Evolutionary conservation across 805 yeast species (phyloP), one percentile per base, ranked within the genome.

Genomic region (Saccharomyces jurei): DNA sequence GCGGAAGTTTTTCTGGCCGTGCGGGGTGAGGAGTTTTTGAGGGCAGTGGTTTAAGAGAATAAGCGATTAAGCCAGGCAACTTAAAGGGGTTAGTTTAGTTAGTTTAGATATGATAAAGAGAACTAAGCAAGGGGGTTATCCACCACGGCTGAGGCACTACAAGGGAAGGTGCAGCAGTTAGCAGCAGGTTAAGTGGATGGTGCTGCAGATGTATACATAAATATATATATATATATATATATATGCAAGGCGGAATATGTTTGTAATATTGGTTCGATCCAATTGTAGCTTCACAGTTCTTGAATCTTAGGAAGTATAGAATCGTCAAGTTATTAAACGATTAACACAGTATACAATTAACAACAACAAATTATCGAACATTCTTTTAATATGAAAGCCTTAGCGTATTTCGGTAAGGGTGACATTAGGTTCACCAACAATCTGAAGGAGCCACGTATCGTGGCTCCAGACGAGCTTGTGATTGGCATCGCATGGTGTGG

Each of bases 401-500:
- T 79, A 44, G 74, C 77, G 27, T 79, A 75, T 59, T 73, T 77
- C 63, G 79, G 78, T 1, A 74, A 74, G 48, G 68, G 71, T 51
- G 77, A 77, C 59, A 62, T 79, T 30, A 72, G 77, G 52, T 79
- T 67, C 61, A 70, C 78, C 1, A 61, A 68, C 0, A 64, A 65
- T 44, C 52, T 72, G 21, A 50, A 56, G 10, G 75, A 69, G 48
- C 81, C 81, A 2, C 48, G 58, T 32, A 68, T 77, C 49, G 49
- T 56, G 3, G 63, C 68, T 25, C 67, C 68, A 4, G 72, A 72
- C 32, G 81, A 78, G 50, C 67, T 78, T n/a, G 66, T 76, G 13
- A 60, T 79, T 28, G 77, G 73, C 25, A 73, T 78, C n/a, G 63
- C 72, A 9, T 80, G 73, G 63, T 81, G 86, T 61, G 87, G 87